phyloP scores from a whole-genome alignment of 2,329 filamentous ascomycete genomes.

The Fusarium coffeatum region DNA sequence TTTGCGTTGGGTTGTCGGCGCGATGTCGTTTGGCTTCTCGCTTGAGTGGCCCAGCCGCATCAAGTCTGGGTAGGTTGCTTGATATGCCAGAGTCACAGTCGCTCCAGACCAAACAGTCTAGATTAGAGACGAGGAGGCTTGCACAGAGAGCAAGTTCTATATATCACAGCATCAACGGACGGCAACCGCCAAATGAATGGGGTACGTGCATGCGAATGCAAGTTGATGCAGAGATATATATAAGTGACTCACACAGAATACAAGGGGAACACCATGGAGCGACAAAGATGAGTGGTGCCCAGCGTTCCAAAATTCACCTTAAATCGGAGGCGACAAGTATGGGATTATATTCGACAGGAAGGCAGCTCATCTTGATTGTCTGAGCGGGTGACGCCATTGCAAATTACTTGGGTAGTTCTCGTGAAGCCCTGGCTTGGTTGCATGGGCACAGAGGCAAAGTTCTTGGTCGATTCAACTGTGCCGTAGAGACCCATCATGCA shows the following conservation, averaged over 20 bases:
- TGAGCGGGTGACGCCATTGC: slow-evolving; percentile 45
- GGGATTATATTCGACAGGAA: slow-evolving; percentile 43
- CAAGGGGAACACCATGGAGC: slow-evolving; percentile 47
- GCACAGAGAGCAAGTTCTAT: slow-evolving; percentile 20
- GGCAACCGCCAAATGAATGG: slow-evolving; percentile 46
- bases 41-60: slow-evolving; percentile 42
- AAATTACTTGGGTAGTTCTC: slow-evolving; percentile 11
- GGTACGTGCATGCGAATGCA: slow-evolving; percentile 28
- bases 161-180: slow-evolving; percentile 32
- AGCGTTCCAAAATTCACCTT: slow-evolving; percentile 42
- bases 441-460: slow-evolving; percentile 3
- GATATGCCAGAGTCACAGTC: slow-evolving; percentile 23
- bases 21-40: slow-evolving; percentile 31
- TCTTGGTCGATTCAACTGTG: slow-evolving; percentile 17
- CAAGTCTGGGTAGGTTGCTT: slow-evolving; percentile 40
- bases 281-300: slow-evolving; percentile 43
- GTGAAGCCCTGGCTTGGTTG: slow-evolving; percentile 13
- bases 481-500: slow-evolving; percentile 12
- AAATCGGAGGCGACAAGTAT: slow-evolving; percentile 21
- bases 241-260: slow-evolving; percentile 43
- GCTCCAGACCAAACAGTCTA: slow-evolving; percentile 21
- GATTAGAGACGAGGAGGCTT: slow-evolving; percentile 26
- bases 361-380: slow-evolving; percentile 32
- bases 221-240: slow-evolving; percentile 39
- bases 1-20: slow-evolving; percentile 21